phyloP scores from a whole-genome alignment of 2,329 filamentous ascomycete genomes.

The Ceratocystis smalleyi region DNA sequence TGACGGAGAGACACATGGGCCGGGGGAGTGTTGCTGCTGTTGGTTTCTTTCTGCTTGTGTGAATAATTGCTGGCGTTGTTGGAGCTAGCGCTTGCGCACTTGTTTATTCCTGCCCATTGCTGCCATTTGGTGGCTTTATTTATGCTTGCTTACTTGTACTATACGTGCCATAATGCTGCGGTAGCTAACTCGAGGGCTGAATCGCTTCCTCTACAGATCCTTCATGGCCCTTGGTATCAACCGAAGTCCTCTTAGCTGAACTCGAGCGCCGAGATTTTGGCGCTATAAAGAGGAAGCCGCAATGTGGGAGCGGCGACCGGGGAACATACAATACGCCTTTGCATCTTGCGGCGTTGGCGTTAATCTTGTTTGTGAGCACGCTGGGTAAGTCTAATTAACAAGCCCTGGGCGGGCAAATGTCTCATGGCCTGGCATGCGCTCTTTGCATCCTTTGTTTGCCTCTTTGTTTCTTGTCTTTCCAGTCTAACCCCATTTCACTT shows the following conservation, averaged over 20 bases:
- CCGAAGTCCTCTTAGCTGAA: constrained; percentile 37
- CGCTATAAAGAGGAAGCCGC: constrained; percentile 27
- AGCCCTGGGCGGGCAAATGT: not conserved
- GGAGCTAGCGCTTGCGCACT: not conserved
- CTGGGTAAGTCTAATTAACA: constrained; percentile 30
- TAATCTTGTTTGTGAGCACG: constrained; percentile 48
- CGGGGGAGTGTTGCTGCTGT: not conserved
- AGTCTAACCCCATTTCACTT: not conserved
- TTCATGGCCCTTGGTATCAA: constrained; percentile 36
- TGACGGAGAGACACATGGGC: not conserved
- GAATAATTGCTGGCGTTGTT: not conserved
- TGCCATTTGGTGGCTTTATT: not conserved
- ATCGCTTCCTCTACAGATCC: constrained; percentile 10
- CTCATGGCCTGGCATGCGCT: not conserved
- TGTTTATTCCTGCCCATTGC: not conserved
- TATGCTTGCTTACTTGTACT: not conserved
- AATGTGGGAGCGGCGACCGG: constrained; percentile 35
- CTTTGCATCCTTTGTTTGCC: not conserved
- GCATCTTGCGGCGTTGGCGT: constrained; percentile 51
- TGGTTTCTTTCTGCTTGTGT: not conserved
- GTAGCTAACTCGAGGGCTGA: not conserved
- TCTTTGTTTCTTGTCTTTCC: not conserved
- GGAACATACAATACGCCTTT: constrained; percentile 49
- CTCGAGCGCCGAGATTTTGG: constrained; percentile 31
- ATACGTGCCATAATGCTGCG: not conserved